Conservation (phyloP, 2,329 filamentous ascomycete genomes). For the Xenoacremonium recifei region DNA sequence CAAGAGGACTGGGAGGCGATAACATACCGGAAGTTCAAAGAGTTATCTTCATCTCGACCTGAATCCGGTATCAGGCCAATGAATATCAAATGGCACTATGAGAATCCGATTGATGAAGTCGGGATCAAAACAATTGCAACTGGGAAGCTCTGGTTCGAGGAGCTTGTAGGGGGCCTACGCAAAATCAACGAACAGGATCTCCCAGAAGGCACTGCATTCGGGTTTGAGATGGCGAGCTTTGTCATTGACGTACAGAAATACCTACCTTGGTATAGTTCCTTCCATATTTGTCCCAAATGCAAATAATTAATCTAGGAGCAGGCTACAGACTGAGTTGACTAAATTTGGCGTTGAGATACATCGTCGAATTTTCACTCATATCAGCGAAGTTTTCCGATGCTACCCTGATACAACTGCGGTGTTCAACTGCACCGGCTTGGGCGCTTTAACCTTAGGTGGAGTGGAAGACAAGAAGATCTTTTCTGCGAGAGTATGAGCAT, state of each 20-base stretch:
- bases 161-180: constrained; percentile 35
- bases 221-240: constrained; percentile 34
- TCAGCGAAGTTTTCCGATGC: constrained; percentile 56
- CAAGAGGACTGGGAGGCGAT: constrained; percentile 15
- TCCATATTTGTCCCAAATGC: too few relatives aligned
- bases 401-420: constrained; percentile 56
- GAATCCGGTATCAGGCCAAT: constrained; percentile 56
- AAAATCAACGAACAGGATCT: constrained; percentile 27
- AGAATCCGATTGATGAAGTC: constrained; percentile 38
- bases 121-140: constrained; percentile 40
- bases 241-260: constrained; percentile 71
- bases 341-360: constrained; percentile 63
- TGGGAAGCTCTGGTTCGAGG: constrained; percentile 40
- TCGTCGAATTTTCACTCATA: constrained; percentile 60
- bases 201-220: constrained; percentile 34
- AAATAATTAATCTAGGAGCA: background rate
- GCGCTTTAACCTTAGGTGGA: constrained; percentile 68
- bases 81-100: constrained; percentile 19
- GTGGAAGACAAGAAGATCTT: constrained; percentile 69
- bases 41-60: constrained; percentile 31
- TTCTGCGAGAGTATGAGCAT: constrained; percentile 58
- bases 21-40: constrained; percentile 14
- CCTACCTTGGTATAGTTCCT: constrained; percentile 63
- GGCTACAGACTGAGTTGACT: constrained; percentile 68
- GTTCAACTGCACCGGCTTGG: constrained; percentile 76